These are phyloP conservation scores for Populus pruinosa DNA, from an alignment of 345 rosid species.

Conservation along the genomic window DNA sequence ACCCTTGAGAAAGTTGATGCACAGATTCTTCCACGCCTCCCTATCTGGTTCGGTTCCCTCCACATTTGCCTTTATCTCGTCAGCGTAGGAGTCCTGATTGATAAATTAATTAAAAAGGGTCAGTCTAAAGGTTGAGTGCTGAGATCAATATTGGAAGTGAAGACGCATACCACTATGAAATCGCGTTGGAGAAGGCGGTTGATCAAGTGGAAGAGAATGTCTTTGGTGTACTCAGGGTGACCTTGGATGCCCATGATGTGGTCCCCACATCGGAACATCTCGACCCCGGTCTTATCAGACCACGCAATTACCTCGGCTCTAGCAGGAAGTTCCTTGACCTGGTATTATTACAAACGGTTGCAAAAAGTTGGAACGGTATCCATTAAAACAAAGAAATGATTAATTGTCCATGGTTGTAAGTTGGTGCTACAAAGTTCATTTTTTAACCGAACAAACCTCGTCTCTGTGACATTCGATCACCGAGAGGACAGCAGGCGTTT, in stretches of 20 bases:
- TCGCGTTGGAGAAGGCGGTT: constrained; percentile 41
- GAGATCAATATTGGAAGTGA: background rate
- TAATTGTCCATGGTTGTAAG: background rate
- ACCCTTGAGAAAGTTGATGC: constrained; percentile 59
- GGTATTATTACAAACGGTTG: background rate
- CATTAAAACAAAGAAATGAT: background rate
- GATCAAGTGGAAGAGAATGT: constrained; percentile 52
- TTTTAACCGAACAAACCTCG: constrained; percentile 40
- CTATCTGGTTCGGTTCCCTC: constrained; percentile 43
- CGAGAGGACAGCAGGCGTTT: constrained; percentile 34
- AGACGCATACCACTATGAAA: constrained; percentile 28
- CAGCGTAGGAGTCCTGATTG: constrained; percentile 41
- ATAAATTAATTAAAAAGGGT: too few species aligned
- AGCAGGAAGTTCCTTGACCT: constrained; percentile 53
- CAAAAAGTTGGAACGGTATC: background rate
- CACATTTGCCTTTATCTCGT: constrained; percentile 38
- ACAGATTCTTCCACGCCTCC: constrained; percentile 52
- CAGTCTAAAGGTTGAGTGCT: background rate
- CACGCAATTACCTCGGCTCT: constrained; percentile 48
- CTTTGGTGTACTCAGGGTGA: constrained; percentile 63
- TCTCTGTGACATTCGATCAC: constrained; percentile 63
- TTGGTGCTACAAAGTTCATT: background rate
- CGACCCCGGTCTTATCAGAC: constrained; percentile 52
- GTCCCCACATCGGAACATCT: constrained; percentile 57
- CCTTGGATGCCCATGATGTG: constrained; percentile 82